Percentiles rank a stretch among this genome's conserved stretches.
Conservation (phyloP, 768 basidiomycete species). For the Crepidotus variabilis region DNA sequence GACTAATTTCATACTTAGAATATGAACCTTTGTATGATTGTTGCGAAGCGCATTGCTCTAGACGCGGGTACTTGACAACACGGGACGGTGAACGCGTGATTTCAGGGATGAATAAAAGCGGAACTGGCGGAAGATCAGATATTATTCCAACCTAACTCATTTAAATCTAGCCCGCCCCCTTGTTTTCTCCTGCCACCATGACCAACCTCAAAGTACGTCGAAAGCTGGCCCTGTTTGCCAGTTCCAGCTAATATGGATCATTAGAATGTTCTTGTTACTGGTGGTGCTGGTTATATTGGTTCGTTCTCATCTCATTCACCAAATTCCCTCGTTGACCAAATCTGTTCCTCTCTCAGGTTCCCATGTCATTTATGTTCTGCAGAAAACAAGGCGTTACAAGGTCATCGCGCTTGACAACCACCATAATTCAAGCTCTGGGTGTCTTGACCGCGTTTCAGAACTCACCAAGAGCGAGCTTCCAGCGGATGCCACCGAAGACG, state of each 20-base stretch:
- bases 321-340: conserved; percentile 10
- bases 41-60: too few relatives aligned
- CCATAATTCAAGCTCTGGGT: conserved; percentile 82
- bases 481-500: conserved; percentile 56
- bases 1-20: too few relatives aligned
- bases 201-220: conserved; percentile 44
- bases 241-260: conserved; percentile 18
- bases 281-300: conserved; percentile 93
- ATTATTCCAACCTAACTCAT: neutral
- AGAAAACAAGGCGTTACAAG: conserved; percentile 85
- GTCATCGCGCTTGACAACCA: conserved; percentile 95
- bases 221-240: conserved; percentile 9
- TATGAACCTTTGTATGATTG: too few relatives aligned
- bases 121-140: conserved; percentile 18
- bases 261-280: conserved; percentile 44
- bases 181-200: conserved; percentile 11
- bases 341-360: conserved; percentile 55
- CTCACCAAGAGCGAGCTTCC: conserved; percentile 76
- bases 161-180: neutral
- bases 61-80: too few relatives aligned
- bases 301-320: conserved; percentile 11
- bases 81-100: conserved; percentile 15
- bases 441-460: conserved; percentile 73
- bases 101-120: conserved; percentile 10
- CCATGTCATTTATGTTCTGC: conserved; percentile 84